These are phyloP conservation scores for Geranium rotundifolium DNA, from an alignment of 345 rosid species.

Conservation along the genomic window DNA sequence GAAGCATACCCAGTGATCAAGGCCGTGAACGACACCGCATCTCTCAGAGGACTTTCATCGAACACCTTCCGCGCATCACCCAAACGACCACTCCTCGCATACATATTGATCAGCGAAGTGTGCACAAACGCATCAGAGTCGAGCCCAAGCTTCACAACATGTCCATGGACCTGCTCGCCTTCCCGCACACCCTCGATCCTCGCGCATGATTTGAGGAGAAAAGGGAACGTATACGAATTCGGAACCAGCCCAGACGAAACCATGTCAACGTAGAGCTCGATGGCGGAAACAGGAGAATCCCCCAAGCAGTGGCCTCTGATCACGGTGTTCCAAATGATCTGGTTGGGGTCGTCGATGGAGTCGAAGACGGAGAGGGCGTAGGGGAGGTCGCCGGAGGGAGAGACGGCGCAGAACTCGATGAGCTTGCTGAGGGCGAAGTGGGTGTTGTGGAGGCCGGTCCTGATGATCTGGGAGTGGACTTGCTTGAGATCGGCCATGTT, in stretches of 20 bases:
- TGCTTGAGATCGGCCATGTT: slow-evolving; percentile 32
- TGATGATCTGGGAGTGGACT: slow-evolving; percentile 51
- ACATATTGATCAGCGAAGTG: slow-evolving; percentile 58
- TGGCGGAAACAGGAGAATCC: slow-evolving; percentile 29
- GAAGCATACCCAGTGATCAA: slow-evolving; percentile 35
- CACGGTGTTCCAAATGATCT: slow-evolving; percentile 48
- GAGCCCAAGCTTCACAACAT: slow-evolving; percentile 45
- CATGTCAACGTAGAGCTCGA: slow-evolving; percentile 38
- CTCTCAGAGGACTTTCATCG: slow-evolving; percentile 35
- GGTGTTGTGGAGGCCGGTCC: slow-evolving; percentile 64
- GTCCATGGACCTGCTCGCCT: slow-evolving; percentile 54
- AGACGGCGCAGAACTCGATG: slow-evolving; percentile 43
- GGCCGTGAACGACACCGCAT: slow-evolving; percentile 56
- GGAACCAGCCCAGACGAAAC: slow-evolving; percentile 33
- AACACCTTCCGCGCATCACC: slow-evolving; percentile 38
- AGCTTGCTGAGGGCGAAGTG: slow-evolving; percentile 64
- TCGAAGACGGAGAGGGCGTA: slow-evolving; percentile 45
- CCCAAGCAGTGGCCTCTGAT: slow-evolving; percentile 47
- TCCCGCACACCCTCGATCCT: slow-evolving; percentile 21
- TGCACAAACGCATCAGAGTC: slow-evolving; percentile 44
- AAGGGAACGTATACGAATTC: slow-evolving; percentile 53
- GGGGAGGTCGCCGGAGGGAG: slow-evolving; percentile 46
- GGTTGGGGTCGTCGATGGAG: slow-evolving; percentile 45
- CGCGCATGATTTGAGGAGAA: slow-evolving; percentile 48
- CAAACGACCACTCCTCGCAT: slow-evolving; percentile 33